Evolutionary conservation across 2,329 filamentous ascomycete genomes (phyloP).

Genomic region (Ascosphaera aggregata): DNA sequence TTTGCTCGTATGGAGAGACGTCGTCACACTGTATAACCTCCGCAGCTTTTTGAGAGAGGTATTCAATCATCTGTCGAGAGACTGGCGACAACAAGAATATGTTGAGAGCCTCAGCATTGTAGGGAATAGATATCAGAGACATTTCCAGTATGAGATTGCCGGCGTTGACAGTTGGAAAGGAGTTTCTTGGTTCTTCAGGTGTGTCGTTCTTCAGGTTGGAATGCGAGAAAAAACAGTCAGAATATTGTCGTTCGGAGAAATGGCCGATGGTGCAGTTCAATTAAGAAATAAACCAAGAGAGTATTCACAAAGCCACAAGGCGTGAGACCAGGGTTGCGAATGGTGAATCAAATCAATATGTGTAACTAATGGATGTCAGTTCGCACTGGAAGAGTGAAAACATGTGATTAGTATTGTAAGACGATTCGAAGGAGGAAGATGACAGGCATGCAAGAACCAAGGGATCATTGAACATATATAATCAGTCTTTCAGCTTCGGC

Average conservation of each 20-base stretch:
- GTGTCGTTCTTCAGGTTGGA: background rate
- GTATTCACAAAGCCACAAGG: background rate
- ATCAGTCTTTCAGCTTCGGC: background rate
- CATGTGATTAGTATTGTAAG: background rate
- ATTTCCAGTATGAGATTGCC: background rate
- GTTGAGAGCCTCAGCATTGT: slow-evolving; percentile 22
- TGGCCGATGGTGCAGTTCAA: background rate
- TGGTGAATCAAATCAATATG: background rate
- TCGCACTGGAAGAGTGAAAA: background rate
- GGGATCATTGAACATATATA: background rate
- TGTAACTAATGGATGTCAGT: background rate
- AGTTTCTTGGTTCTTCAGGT: background rate
- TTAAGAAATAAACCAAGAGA: background rate
- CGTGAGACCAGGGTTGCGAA: background rate
- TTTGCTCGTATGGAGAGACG: slow-evolving; percentile 22
- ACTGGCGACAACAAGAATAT: slow-evolving; percentile 25
- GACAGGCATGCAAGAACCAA: background rate
- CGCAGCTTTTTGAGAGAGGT: slow-evolving; percentile 23
- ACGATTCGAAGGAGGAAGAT: background rate
- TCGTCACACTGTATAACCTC: slow-evolving; percentile 26
- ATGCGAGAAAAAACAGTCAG: too few relatives aligned
- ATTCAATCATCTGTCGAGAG: slow-evolving; percentile 23
- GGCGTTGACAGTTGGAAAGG: background rate
- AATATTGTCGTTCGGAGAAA: too few relatives aligned
- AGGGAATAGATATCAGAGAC: slow-evolving; percentile 1